Conservation (phyloP, 495 filamentous ascomycete species). For the Hypoxylon perforatum region DNA sequence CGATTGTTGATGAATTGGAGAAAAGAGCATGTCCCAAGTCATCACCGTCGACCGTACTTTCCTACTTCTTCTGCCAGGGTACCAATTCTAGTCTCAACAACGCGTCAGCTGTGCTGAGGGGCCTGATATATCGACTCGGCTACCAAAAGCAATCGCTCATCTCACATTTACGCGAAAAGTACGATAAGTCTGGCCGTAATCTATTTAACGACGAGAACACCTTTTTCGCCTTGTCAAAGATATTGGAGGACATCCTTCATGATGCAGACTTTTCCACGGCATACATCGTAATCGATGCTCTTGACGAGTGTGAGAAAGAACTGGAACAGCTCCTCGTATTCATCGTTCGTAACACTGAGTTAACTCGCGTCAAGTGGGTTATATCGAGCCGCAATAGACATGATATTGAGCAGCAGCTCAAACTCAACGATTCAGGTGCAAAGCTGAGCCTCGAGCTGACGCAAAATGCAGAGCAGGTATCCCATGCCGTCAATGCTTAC, state of each 20-base stretch:
- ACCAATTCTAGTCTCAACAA: slow-evolving; percentile 50
- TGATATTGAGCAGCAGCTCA: slow-evolving; percentile 49
- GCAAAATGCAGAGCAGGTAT: slow-evolving; percentile 27
- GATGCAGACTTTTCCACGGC: slow-evolving; percentile 9
- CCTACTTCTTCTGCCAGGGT: slow-evolving; percentile 61
- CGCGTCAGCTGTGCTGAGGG: slow-evolving; percentile 53
- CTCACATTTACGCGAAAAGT: slow-evolving; percentile 44
- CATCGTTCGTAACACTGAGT: slow-evolving; percentile 36
- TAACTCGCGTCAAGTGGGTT: slow-evolving; percentile 51
- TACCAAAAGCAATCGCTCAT: slow-evolving; percentile 49
- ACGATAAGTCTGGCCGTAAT: slow-evolving; percentile 35
- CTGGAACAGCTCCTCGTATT: slow-evolving; percentile 48
- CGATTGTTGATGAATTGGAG: slow-evolving; percentile 53
- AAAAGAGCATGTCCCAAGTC: neutral
- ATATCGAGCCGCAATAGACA: slow-evolving; percentile 54
- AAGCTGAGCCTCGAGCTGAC: slow-evolving; percentile 49
- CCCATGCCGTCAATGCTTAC: slow-evolving; percentile 44
- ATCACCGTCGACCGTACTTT: slow-evolving; percentile 23
- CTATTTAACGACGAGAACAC: neutral
- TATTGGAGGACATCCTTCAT: neutral
- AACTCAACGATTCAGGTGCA: slow-evolving; percentile 14
- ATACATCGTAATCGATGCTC: slow-evolving; percentile 59
- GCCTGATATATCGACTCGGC: slow-evolving; percentile 54
- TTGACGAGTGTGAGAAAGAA: slow-evolving; percentile 58
- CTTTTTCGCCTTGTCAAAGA: neutral